A percentile compares a stretch with the other conserved stretches of the same genome.
These are phyloP conservation scores for Candida anutae DNA, from an alignment of 1,139 yeast genomes.

Conservation along the genomic window DNA sequence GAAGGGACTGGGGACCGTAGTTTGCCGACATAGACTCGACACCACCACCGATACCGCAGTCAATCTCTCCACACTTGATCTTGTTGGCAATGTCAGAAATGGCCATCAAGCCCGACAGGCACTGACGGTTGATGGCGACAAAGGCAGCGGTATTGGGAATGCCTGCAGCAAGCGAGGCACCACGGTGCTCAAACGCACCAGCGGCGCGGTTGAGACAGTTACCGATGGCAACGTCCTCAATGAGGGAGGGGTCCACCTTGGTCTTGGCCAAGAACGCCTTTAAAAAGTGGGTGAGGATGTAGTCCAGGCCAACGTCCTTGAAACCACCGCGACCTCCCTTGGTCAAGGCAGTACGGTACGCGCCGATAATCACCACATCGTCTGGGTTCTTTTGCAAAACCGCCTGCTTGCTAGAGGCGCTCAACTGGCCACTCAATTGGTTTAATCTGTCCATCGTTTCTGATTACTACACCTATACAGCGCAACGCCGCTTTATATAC, in stretches of 20 bases:
- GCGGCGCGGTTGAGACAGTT: constrained; percentile 87
- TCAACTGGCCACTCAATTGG: constrained; percentile 51
- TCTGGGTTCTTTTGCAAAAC: constrained; percentile 58
- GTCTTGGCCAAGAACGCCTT: constrained; percentile 53
- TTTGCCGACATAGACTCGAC: constrained; percentile 86
- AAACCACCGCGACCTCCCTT: constrained; percentile 80
- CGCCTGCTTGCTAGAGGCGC: constrained; percentile 38
- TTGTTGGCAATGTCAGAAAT: constrained; percentile 84
- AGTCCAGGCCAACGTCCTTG: constrained; percentile 71
- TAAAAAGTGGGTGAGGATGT: constrained; percentile 57
- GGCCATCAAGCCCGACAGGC: constrained; percentile 91
- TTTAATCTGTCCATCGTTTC: constrained; percentile 55
- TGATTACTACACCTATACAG: no score
- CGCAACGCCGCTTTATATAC: no score
- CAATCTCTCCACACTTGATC: constrained; percentile 80
- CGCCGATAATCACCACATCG: constrained; percentile 81
- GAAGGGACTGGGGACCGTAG: constrained; percentile 69
- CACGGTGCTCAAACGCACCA: constrained; percentile 88
- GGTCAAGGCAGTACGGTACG: constrained; percentile 84
- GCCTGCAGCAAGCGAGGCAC: constrained; percentile 51
- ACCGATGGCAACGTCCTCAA: constrained; percentile 83
- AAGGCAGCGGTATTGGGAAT: constrained; percentile 59
- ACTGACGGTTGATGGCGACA: constrained; percentile 82
- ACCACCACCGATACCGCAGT: constrained; percentile 86
- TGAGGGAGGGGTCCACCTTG: constrained; percentile 54